Conservation (phyloP, 1,284 basidiomycete genomes). For the Athelia psychrophila region DNA sequence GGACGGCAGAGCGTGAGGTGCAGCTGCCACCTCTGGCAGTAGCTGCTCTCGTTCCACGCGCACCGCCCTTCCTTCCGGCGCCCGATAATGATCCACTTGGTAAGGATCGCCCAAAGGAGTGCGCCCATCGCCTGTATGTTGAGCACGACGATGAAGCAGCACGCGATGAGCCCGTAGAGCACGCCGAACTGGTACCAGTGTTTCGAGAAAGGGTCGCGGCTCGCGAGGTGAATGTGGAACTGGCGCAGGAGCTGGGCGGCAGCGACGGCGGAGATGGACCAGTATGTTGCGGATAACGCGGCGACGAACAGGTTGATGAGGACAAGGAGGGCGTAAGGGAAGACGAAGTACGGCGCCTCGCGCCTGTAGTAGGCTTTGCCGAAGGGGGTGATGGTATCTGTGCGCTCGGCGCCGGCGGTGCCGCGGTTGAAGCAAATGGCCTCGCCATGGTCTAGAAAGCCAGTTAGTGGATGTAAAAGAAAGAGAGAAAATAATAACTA, state of each 20-base stretch:
- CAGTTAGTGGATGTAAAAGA: background rate
- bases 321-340: conserved; percentile 37
- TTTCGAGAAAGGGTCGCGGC: conserved; percentile 27
- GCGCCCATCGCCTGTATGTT: conserved; percentile 32
- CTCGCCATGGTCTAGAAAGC: conserved; percentile 26
- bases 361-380: conserved; percentile 44
- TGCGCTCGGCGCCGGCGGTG: conserved; percentile 11
- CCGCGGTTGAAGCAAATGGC: conserved; percentile 35
- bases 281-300: conserved; percentile 35
- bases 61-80: conserved; percentile 32
- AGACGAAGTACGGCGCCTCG: conserved; percentile 39
- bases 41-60: conserved; percentile 42
- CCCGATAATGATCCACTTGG: conserved; percentile 40
- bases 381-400: conserved; percentile 41
- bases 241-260: conserved; percentile 36
- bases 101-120: conserved; percentile 34
- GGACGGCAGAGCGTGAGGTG: conserved; percentile 34
- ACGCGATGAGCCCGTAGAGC: conserved; percentile 34
- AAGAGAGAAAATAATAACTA: conserved; percentile 2
- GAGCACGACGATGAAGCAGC: conserved; percentile 33
- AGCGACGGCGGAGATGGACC: conserved; percentile 37
- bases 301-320: conserved; percentile 30
- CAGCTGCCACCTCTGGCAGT: conserved; percentile 46
- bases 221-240: conserved; percentile 24
- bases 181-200: conserved; percentile 34